Evolutionary conservation across 169 alveolate species (phyloP).

Genomic region (Eimeria falciformis): DNA sequence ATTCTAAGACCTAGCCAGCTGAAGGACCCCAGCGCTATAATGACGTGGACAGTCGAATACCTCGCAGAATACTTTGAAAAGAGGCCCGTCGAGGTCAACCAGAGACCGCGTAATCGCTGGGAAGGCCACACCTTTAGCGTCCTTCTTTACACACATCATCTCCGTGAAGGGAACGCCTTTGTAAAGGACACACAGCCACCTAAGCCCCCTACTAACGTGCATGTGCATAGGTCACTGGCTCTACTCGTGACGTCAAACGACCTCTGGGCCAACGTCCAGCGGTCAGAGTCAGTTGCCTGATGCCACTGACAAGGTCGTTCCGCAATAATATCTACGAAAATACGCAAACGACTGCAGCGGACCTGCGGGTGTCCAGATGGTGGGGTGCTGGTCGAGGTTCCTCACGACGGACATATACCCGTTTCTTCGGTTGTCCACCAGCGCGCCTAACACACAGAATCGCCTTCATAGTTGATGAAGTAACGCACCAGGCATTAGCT

Average conservation of each 20-base stretch:
- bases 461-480: slow-evolving; percentile 94
- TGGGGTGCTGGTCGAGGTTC: slow-evolving; percentile 87
- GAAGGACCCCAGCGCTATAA: too few relatives aligned
- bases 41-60: neutral
- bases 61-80: slow-evolving; percentile 91
- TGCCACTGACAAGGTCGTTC: too few relatives aligned
- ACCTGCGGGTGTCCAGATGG: slow-evolving; percentile 80
- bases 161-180: slow-evolving; percentile 89
- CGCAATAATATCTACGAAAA: too few relatives aligned
- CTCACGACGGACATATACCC: slow-evolving; percentile 97
- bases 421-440: slow-evolving; percentile 89
- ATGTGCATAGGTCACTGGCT: too few relatives aligned
- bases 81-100: slow-evolving; percentile 95
- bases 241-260: too few relatives aligned
- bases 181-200: slow-evolving; percentile 18
- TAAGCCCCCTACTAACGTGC: too few relatives aligned
- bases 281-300: too few relatives aligned
- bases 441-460: slow-evolving; percentile 91
- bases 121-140: slow-evolving; percentile 86
- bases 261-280: too few relatives aligned
- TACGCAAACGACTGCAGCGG: neutral
- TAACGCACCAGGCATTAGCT: slow-evolving; percentile 79
- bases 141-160: slow-evolving; percentile 86
- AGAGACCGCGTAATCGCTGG: slow-evolving; percentile 96
- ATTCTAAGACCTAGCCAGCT: too few relatives aligned